A percentile compares a stretch with the other conserved stretches of the same genome.
Conservation (phyloP, 1,284 basidiomycete genomes). For the Uromyces viciae-fabae region DNA sequence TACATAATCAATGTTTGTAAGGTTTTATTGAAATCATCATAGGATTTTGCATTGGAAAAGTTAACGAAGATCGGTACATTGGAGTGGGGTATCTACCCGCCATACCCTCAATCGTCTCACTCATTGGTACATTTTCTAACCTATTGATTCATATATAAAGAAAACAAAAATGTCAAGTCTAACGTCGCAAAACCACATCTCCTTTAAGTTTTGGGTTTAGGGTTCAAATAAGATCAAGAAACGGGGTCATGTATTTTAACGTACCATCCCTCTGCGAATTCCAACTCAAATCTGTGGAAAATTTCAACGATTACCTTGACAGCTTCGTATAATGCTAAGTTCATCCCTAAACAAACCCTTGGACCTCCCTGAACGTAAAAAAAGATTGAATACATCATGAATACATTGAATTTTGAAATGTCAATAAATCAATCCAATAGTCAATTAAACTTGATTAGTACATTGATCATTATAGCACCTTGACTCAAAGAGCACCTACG, state of each 20-base stretch:
- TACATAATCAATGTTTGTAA: neutral
- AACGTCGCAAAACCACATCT: too few species aligned
- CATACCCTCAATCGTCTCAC: neutral
- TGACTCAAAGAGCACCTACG: slow-evolving; percentile 40
- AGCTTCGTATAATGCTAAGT: slow-evolving; percentile 17
- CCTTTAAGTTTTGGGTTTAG: too few species aligned
- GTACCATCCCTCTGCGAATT: slow-evolving; percentile 25
- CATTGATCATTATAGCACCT: neutral
- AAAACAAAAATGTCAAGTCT: too few species aligned
- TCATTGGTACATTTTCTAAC: slow-evolving; percentile 20
- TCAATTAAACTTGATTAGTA: too few species aligned
- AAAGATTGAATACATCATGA: neutral
- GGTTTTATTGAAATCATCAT: slow-evolving; percentile 5
- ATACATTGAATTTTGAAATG: neutral
- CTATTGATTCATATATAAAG: slow-evolving; percentile 1
- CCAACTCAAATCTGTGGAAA: slow-evolving; percentile 22
- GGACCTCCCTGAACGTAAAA: slow-evolving; percentile 16
- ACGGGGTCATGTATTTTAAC: too few species aligned
- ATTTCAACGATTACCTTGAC: slow-evolving; percentile 26
- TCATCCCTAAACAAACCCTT: slow-evolving; percentile 37
- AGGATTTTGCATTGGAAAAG: neutral
- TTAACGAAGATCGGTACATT: slow-evolving; percentile 8
- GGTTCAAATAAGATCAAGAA: too few species aligned
- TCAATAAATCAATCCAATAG: neutral
- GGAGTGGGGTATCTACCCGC: neutral